phyloP scores from a whole-genome alignment of 2,329 filamentous ascomycete species.

The Lecanicillium sp. region DNA sequence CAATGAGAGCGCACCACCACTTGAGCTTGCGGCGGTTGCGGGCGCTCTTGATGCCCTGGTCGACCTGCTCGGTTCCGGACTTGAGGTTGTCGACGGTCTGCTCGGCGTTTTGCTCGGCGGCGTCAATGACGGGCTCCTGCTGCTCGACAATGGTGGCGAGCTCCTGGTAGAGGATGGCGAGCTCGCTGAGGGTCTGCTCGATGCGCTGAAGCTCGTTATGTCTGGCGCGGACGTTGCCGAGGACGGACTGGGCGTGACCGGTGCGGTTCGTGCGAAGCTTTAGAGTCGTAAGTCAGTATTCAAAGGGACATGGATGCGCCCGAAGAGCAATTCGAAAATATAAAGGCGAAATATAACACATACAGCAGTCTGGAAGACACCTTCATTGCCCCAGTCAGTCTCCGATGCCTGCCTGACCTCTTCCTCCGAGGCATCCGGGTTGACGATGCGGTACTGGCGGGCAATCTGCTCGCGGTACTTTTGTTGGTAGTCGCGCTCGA shows the following conservation, averaged over 20 bases:
- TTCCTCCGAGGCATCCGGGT: slow-evolving; percentile 67
- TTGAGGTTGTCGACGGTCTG: slow-evolving; percentile 60
- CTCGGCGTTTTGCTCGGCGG: slow-evolving; percentile 57
- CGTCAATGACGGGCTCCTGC: slow-evolving; percentile 57
- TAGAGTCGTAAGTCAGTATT: slow-evolving; percentile 5
- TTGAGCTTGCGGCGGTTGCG: slow-evolving; percentile 65
- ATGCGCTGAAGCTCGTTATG: slow-evolving; percentile 80
- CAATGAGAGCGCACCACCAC: slow-evolving; percentile 68
- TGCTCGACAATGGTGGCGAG: slow-evolving; percentile 67
- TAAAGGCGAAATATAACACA: slow-evolving; percentile 22
- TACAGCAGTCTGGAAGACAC: slow-evolving; percentile 77
- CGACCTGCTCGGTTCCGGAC: slow-evolving; percentile 62
- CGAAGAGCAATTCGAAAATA: slow-evolving; percentile 2
- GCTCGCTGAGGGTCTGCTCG: slow-evolving; percentile 64
- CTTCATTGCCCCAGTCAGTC: slow-evolving; percentile 68
- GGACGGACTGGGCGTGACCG: slow-evolving; percentile 63
- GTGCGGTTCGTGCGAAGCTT: slow-evolving; percentile 69
- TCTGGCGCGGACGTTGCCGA: slow-evolving; percentile 71
- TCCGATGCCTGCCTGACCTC: slow-evolving; percentile 64
- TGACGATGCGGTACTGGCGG: slow-evolving; percentile 74
- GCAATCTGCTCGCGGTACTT: slow-evolving; percentile 71
- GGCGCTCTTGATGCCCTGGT: slow-evolving; percentile 59
- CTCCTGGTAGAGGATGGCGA: slow-evolving; percentile 64
- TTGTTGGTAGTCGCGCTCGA: slow-evolving; percentile 64
- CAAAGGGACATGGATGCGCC: background rate